A percentile compares a stretch with the other conserved stretches of the same genome.
Evolutionary conservation across 2,329 filamentous ascomycete species (phyloP).

Genomic region (Aspergillus sp.): DNA sequence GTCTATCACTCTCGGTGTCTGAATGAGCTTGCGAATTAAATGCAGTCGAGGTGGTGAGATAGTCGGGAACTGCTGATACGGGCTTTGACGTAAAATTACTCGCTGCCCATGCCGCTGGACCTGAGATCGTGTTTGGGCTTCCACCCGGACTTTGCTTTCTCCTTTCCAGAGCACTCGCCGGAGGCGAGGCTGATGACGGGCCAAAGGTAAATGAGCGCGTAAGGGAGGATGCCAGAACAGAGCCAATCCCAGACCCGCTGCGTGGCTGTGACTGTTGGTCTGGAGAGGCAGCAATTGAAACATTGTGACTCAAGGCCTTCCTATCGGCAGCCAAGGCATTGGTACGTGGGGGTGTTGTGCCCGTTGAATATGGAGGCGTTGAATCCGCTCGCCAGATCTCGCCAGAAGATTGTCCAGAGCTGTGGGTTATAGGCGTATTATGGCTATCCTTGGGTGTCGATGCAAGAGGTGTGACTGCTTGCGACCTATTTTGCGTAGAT

Average conservation of each 20-base stretch:
- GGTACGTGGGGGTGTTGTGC: slow-evolving; percentile 47
- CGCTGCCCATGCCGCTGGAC: slow-evolving; percentile 23
- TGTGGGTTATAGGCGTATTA: slow-evolving; percentile 31
- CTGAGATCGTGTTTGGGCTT: slow-evolving; percentile 26
- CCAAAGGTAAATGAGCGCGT: slow-evolving; percentile 42
- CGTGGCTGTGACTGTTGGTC: slow-evolving; percentile 35
- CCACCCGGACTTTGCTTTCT: slow-evolving; percentile 34
- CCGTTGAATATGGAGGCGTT: slow-evolving; percentile 49
- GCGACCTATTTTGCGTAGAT: slow-evolving; percentile 37
- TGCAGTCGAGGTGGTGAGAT: slow-evolving; percentile 24
- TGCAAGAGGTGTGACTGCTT: slow-evolving; percentile 32
- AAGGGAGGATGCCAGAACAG: slow-evolving; percentile 39
- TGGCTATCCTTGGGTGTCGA: slow-evolving; percentile 29
- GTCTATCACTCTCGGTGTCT: slow-evolving; percentile 35
- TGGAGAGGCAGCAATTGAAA: slow-evolving; percentile 38
- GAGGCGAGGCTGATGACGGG: slow-evolving; percentile 40
- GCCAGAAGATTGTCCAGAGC: slow-evolving; percentile 47
- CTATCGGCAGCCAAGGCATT: slow-evolving; percentile 35
- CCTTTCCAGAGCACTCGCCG: slow-evolving; percentile 25
- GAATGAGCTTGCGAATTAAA: slow-evolving; percentile 30
- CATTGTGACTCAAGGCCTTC: slow-evolving; percentile 37
- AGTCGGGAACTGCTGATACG: slow-evolving; percentile 22
- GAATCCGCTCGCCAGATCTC: slow-evolving; percentile 48
- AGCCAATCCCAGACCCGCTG: slow-evolving; percentile 37
- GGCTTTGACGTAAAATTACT: slow-evolving; percentile 17